Percentiles rank a stretch among this genome's conserved stretches.
Conservation (phyloP, 176 grass and related monocot species). For the Zea mays region DNA sequence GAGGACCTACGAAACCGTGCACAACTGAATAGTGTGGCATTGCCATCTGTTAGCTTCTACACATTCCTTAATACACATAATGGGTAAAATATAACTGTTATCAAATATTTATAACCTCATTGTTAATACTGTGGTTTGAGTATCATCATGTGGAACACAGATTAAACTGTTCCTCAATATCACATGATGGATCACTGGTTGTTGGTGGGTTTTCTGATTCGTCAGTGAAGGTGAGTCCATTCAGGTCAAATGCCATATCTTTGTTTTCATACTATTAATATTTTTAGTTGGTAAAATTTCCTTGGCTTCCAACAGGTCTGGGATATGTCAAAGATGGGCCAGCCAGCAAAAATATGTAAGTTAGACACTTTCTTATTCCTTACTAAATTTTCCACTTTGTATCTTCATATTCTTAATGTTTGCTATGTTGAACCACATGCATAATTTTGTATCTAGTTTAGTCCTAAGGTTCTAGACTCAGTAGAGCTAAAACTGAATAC, state of each 20-base stretch:
- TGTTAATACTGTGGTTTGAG: slow-evolving; percentile 21
- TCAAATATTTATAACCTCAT: slow-evolving; percentile 18
- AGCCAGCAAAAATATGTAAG: slow-evolving; percentile 48
- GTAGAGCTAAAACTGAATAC: too few relatives aligned
- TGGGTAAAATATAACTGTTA: slow-evolving; percentile 60
- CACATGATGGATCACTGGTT: slow-evolving; percentile 51
- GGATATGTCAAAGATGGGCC: too few relatives aligned
- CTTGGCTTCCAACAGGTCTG: slow-evolving; percentile 50
- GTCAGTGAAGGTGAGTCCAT: slow-evolving; percentile 77
- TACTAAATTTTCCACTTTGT: not conserved
- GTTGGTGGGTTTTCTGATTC: slow-evolving; percentile 99
- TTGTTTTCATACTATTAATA: slow-evolving; percentile 1
- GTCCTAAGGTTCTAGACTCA: too few relatives aligned
- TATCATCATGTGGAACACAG: slow-evolving; percentile 44
- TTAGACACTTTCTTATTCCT: slow-evolving; percentile 29
- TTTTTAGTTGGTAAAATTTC: slow-evolving; percentile 26
- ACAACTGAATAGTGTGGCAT: slow-evolving; percentile 72
- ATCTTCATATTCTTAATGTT: not conserved
- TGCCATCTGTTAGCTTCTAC: slow-evolving; percentile 98
- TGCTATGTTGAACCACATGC: slow-evolving; percentile 29
- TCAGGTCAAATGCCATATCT: slow-evolving; percentile 17
- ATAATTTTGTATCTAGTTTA: slow-evolving; percentile 28
- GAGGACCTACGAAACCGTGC: slow-evolving; percentile 82
- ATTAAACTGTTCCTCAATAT: slow-evolving; percentile 73
- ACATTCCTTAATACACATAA: slow-evolving; percentile 40